Evolutionary conservation across 139 green algal species (phyloP), one percentile per base, ranked within the genome.

Genomic region (Eudorina sp.): DNA sequence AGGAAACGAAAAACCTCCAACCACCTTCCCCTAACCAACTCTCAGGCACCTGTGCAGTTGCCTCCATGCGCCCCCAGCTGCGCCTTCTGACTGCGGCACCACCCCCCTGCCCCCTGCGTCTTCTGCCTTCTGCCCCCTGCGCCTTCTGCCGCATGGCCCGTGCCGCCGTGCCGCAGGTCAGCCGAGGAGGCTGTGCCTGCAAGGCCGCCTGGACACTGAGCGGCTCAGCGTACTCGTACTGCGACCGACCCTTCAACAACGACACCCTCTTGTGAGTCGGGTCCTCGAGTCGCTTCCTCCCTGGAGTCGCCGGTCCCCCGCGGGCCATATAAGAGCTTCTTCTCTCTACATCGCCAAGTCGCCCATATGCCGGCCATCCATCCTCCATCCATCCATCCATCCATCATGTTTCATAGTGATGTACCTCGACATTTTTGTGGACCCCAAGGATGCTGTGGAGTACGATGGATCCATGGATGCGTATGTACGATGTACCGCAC

Each of bases 141-240:
- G 43, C 25, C n/a, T 25, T 21, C 70, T 38, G 0, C n/a, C n/a
- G n/a, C n/a, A n/a, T n/a, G n/a, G n/a, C n/a, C n/a, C n/a, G n/a
- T n/a, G n/a, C n/a, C n/a, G n/a, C n/a, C n/a, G 19, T 41, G 13
- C n/a, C n/a, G 51, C 58, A 85, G 58, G 29, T 40, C 0, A 75
- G 55, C 13, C 13, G 3, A 23, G 38, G 31, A 23, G 40, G 43
- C 62, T 87, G 81, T 62, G n/a, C 81, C 19, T 87, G 81, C 64
- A 87, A 87, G 64, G 25, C 21, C 46, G 48, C 40, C 21, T 88
- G 82, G 82, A 45, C 23, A 19, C 4, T 69, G 3, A 78, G 51
- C 55, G 16, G 14, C 43, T 55, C 6, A 2, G 9, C 45, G 5
- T 79, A 87, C 45, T 53, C n/a, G 27, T 78, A 29, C 66, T 87